Percentiles rank a stretch among this genome's conserved stretches.
phyloP scores from a whole-genome alignment of 2,329 filamentous ascomycete genomes.

The Myriangium duriaei region DNA sequence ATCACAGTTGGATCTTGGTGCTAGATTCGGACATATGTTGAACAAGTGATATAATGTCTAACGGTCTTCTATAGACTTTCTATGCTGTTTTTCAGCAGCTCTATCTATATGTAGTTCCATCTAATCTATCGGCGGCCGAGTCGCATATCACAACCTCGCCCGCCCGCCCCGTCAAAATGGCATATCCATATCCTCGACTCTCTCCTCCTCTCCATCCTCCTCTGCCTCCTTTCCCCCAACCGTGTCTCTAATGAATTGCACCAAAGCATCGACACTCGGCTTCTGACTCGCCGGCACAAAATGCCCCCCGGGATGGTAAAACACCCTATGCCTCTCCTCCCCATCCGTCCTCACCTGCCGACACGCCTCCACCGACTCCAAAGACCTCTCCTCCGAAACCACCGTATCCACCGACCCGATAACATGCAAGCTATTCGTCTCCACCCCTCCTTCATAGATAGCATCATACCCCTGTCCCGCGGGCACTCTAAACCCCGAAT shows the following conservation, averaged over 20 bases:
- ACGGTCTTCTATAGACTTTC: no score
- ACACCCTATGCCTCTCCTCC: constrained; percentile 31
- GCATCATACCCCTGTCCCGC: constrained; percentile 48
- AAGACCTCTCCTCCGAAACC: constrained; percentile 64
- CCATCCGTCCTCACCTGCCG: constrained; percentile 31
- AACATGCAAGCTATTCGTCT: constrained; percentile 69
- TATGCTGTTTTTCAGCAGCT: no score
- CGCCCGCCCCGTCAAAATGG: constrained; percentile 53
- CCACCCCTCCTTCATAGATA: constrained; percentile 63
- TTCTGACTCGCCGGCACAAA: constrained; percentile 69
- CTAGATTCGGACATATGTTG: no score
- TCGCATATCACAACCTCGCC: no score
- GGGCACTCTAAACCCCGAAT: constrained; percentile 63
- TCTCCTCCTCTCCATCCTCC: constrained; percentile 32
- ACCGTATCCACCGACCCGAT: constrained; percentile 77
- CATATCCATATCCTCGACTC: constrained; percentile 55
- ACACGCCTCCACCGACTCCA: constrained; percentile 54
- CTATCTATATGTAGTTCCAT: no score
- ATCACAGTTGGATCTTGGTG: no score
- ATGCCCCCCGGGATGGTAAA: constrained; percentile 79
- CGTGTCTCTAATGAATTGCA: constrained; percentile 53
- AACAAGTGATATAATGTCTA: no score
- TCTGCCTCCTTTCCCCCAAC: constrained; percentile 28
- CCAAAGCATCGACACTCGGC: constrained; percentile 65
- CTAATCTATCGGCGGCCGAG: no score